Base-by-base conservation (phyloP, 371 early-diverging fungal species). In the Mortierella sp. region DNA sequence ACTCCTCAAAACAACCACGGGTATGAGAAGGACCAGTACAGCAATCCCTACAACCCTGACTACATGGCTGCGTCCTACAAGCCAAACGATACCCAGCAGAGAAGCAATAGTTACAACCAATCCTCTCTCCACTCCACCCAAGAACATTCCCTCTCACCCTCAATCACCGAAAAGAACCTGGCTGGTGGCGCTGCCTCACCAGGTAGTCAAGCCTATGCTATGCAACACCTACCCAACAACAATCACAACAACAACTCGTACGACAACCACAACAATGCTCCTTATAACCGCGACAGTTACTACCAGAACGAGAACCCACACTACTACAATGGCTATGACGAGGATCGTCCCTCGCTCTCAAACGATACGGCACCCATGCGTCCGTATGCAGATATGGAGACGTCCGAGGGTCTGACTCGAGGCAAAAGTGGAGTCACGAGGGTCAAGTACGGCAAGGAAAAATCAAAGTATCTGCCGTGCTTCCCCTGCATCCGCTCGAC, bases 311-410 rank as follows among this genome's bases (percentile, higher is more conserved):
- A 51, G 17, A 50, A 60, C 51, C 54, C 42, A 0, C 48, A 64
- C 34, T 75, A 64, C 39, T 75, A 75, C 53, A 75, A 75, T 39
- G 76, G 76, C 11, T 75, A 75, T 58, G 76, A 75, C 47, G 76
- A 75, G 17, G 70, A 69, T 5, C 76, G 76, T 26, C 76, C 76
- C 23, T 75, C 76, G 11, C 60, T 75, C 32, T 75, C 76, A 17
- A 75, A 75, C 61, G 76, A 75, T 34, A 75, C 76, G 3, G 57
- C 69, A 2, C 76, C 76, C 4, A 75, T 75, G 76, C 64, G 70
- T 0, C 76, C 76, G 4, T 41, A 48, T 50, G 11, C 32, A 3
- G 76, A 69, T 31, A 21, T 56, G 42, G 70, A 75, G 27, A 58
- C 63, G 39, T 63, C 59, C n/a, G 67, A 63, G 2, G 73, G 73